phyloP scores from a whole-genome alignment of 1,284 basidiomycete species.

The Microbotryum intermedium region DNA sequence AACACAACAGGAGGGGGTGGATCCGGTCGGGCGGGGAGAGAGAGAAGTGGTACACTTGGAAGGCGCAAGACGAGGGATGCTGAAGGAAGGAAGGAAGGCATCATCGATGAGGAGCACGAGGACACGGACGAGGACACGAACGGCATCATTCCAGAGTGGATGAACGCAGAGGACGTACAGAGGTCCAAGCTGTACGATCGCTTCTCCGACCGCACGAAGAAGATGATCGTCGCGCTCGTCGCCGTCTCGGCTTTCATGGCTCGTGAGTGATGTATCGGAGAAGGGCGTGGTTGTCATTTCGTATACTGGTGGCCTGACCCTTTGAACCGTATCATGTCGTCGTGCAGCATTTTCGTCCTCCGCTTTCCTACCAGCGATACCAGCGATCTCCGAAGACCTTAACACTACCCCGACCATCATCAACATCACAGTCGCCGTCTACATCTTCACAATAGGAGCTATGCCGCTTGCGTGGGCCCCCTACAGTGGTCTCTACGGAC shows the following conservation, averaged over 20 bases:
- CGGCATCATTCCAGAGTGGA: conserved; percentile 6
- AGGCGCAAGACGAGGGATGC: not conserved
- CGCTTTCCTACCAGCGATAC: conserved; percentile 60
- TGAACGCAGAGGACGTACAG: conserved; percentile 1
- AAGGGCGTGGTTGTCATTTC: too few species aligned
- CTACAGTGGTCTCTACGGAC: conserved; percentile 53
- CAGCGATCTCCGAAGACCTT: conserved; percentile 55
- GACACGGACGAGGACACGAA: conserved; percentile 15
- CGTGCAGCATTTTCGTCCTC: conserved; percentile 55
- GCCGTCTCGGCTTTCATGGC: conserved; percentile 50
- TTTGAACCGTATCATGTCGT: not conserved
- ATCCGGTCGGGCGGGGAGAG: too few species aligned
- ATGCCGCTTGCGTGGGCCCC: conserved; percentile 50
- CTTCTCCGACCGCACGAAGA: conserved; percentile 47
- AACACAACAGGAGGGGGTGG: too few species aligned
- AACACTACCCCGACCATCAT: conserved; percentile 50
- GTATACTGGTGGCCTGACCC: too few species aligned
- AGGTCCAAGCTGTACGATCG: conserved; percentile 44
- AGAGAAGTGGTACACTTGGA: too few species aligned
- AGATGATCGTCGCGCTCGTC: conserved; percentile 48
- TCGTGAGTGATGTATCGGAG: conserved; percentile 39
- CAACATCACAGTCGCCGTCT: conserved; percentile 49
- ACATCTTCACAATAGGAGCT: conserved; percentile 40
- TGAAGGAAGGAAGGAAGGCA: not conserved
- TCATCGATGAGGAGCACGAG: conserved; percentile 1